A percentile compares a stretch with the other conserved stretches of the same genome.
phyloP scores from a whole-genome alignment of 768 basidiomycete genomes.

The Collybia sordida region DNA sequence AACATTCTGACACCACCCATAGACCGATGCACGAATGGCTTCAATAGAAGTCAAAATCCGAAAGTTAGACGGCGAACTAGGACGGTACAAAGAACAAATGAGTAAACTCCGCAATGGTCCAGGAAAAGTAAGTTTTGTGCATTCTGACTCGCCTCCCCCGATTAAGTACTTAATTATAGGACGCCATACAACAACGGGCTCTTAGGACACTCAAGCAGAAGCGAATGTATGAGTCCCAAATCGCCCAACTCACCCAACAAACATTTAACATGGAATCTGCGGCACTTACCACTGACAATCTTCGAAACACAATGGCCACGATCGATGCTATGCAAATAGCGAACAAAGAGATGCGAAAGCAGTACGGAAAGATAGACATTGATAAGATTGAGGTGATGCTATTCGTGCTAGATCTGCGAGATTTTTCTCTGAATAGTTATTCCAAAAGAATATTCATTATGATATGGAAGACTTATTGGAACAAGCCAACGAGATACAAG shows the following conservation, averaged over 20 bases:
- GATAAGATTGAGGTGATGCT: conserved; percentile 92
- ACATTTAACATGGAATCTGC: conserved; percentile 99
- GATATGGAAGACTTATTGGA: conserved; percentile 98
- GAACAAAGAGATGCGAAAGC: conserved; percentile 94
- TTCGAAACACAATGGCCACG: conserved; percentile 98
- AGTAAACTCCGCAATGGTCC: conserved; percentile 89
- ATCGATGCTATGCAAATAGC: conserved; percentile 94
- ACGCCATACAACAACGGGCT: conserved; percentile 93
- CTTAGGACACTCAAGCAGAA: conserved; percentile 92
- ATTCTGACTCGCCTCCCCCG: background rate
- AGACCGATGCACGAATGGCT: conserved; percentile 88
- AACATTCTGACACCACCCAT: conserved; percentile 7
- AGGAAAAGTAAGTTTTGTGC: conserved; percentile 67
- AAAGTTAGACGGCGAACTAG: conserved; percentile 93
- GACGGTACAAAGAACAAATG: conserved; percentile 95
- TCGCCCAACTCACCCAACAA: conserved; percentile 89
- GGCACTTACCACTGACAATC: conserved; percentile 93
- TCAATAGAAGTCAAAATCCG: conserved; percentile 95
- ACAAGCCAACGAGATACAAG: conserved; percentile 97
- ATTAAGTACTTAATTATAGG: conserved; percentile 38
- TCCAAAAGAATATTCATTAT: conserved; percentile 80
- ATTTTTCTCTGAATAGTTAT: background rate
- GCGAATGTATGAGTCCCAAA: conserved; percentile 92
- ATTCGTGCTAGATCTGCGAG: background rate
- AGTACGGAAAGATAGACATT: conserved; percentile 96